Base-by-base conservation (phyloP, 192 early-diverging fungal genomes). In the Backusella westeae region DNA sequence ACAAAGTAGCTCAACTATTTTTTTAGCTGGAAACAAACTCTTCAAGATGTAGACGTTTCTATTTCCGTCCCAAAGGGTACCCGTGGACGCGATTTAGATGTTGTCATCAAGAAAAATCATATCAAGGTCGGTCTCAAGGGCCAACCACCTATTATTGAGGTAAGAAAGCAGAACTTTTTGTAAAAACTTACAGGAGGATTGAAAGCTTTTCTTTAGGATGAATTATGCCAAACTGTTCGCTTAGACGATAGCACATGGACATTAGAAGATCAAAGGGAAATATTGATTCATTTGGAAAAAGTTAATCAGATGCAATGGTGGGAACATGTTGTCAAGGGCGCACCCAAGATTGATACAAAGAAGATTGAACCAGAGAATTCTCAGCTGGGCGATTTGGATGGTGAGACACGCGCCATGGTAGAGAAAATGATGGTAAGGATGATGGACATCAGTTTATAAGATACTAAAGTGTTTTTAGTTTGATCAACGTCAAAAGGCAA, bases 291-390 rank as follows among this genome's bases (percentile, higher is more conserved):
- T 63, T 76, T 96, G 53, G 96, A 97, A 82, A 97, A 97, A 75
- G 77, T 87, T 34, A 95, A 96, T 80, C 76, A 89, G 26, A 87
- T 86, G 81, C 89, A 93, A 77, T 97, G 96, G 96, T 97, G 96
- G 96, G 90, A 93, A 75, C 88, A 93, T 82, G 96, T 97, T 29
- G 85, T 93, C 15, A 91, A 90, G 29, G 87, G 90, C 46, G 92
- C 93, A 72, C 92, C 94, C 26, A 86, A 85, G n/a, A 93, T 97
- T 46, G 93, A 97, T 66, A 96, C 94, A n/a, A 90, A 92, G 52
- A 92, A 92, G 75, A 94, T 97, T 75, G 84, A 91, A 75, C 96
- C 96, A 4, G 96, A 97, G 79, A 97, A 97, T 81, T 95, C 93
- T 0, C 94, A 94, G 67, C 81, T 97, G 66, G 75, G 82, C 34